A percentile compares a stretch with the other conserved stretches of the same genome.
phyloP scores from a whole-genome alignment of 1,139 yeast genomes.

The Suhomyces chickasaworum region DNA sequence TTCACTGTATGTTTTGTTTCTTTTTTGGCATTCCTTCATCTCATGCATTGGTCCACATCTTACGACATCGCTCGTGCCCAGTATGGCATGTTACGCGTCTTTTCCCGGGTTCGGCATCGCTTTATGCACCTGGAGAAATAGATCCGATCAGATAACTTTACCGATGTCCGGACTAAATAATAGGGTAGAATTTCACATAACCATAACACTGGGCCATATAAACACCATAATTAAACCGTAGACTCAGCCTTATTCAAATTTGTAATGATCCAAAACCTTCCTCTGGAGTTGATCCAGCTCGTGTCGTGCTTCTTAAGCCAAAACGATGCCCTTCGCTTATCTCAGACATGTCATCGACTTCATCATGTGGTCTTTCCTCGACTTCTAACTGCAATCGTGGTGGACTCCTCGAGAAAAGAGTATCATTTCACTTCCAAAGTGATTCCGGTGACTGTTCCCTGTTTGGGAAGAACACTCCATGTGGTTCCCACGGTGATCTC shows the following conservation, averaged over 20 bases:
- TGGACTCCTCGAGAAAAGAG: conserved; percentile 18
- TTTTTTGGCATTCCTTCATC: not conserved
- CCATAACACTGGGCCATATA: not conserved
- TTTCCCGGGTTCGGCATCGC: conserved; percentile 9
- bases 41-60: not conserved
- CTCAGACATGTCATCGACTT: conserved; percentile 14
- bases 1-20: too few species aligned
- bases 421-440: conserved; percentile 6
- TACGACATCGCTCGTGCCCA: not conserved
- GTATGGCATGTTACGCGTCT: not conserved
- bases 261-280: conserved; percentile 14
- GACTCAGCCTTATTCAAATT: not conserved
- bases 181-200: conserved; percentile 8
- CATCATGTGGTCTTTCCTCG: conserved; percentile 14
- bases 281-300: conserved; percentile 15
- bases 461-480: not conserved
- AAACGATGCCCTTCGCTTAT: conserved; percentile 17
- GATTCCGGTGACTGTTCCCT: conserved; percentile 4
- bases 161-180: conserved; percentile 16
- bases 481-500: conserved; percentile 16
- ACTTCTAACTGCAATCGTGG: conserved; percentile 14
- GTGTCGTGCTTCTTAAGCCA: conserved; percentile 17
- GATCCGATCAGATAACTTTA: conserved; percentile 19
- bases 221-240: not conserved
- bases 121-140: conserved; percentile 7